Base-by-base conservation (phyloP, 306 rosid genomes). In the Amphicarpaea edgeworthii region DNA sequence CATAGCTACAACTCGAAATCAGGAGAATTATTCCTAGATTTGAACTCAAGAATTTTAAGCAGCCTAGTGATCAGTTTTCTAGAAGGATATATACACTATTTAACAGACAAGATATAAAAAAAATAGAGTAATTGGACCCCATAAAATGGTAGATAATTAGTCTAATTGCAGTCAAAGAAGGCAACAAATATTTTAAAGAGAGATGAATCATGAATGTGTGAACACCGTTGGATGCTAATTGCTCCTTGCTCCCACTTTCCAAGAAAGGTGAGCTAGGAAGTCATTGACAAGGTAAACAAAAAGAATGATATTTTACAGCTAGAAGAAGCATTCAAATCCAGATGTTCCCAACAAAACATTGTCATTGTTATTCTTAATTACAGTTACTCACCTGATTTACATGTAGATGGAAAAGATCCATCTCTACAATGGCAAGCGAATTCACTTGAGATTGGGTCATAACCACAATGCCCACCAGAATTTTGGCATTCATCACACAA, bases 401-500 rank as follows among this genome's bases (percentile, higher is more conserved):
- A 85, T 2, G 28, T 58, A 23, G 79, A 71, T 40, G 60, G 53
- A 49, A 23, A 72, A 51, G 86, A 55, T 49, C 93, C 89, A 26
- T 75, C 75, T 47, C 12, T 40, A 55, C 95, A 87, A 24, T 76
- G 79, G 77, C 98, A 93, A 51, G 82, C 12, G 72, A 93, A 87
- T 32, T 40, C 70, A 51, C 43, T 2, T 30, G 92, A 70, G 40
- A 7, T 70, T 6, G 26, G 23, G 34, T 78, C 43, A 40, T 62
- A 73, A 43, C 90, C 91, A 66, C 97, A 93, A 20, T 61, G 17
- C 28, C 96, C 94, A 6, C 79, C 85, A 3, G 86, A 76, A 0
- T 3, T 32, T 58, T 1, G 32, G 68, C 98, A 90, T n/a, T 23
- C 66, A 21, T 46, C 37, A 54, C 96, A 91, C 75, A 69, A 38